These are phyloP conservation scores for Lachancea lanzarotensis DNA, from an alignment of 805 yeast genomes.

Conservation along the genomic window DNA sequence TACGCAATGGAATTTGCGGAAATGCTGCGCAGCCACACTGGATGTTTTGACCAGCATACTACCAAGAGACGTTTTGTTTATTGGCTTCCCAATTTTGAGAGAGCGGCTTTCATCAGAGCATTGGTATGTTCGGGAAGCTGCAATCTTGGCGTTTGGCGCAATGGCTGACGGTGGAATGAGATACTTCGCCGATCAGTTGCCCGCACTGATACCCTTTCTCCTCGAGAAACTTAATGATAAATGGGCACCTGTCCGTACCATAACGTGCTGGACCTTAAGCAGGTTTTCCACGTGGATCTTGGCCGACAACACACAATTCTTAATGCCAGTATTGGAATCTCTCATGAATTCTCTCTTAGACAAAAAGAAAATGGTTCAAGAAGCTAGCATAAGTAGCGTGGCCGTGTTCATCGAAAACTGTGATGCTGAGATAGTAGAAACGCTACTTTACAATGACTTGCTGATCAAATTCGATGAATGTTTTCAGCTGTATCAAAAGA, in stretches of 20 bases:
- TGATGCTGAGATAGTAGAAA: constrained; percentile 53
- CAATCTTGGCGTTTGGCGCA: constrained; percentile 92
- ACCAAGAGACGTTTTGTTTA: constrained; percentile 60
- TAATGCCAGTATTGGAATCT: constrained; percentile 71
- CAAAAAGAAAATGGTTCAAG: constrained; percentile 86
- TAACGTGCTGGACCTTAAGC: constrained; percentile 92
- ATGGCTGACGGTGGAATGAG: constrained; percentile 84
- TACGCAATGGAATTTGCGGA: constrained; percentile 84
- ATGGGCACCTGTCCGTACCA: constrained; percentile 84
- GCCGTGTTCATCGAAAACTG: constrained; percentile 77
- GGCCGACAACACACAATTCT: constrained; percentile 60
- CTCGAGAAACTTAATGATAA: constrained; percentile 70
- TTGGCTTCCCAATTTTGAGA: constrained; percentile 69
- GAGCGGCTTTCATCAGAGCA: constrained; percentile 58
- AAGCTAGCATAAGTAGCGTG: constrained; percentile 84
- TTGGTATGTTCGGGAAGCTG: constrained; percentile 91
- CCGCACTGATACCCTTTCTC: constrained; percentile 75
- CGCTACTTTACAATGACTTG: constrained; percentile 55
- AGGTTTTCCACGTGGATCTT: constrained; percentile 81
- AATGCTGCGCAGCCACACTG: constrained; percentile 89
- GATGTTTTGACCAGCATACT: constrained; percentile 68
- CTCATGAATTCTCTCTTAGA: constrained; percentile 73
- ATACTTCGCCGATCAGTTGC: constrained; percentile 62
- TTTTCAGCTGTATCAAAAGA: constrained; percentile 71
- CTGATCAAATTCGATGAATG: constrained; percentile 66